A percentile compares a stretch with the other conserved stretches of the same genome.
phyloP scores from a whole-genome alignment of 1,139 yeast genomes.

The Geotrichum histeridarum region DNA sequence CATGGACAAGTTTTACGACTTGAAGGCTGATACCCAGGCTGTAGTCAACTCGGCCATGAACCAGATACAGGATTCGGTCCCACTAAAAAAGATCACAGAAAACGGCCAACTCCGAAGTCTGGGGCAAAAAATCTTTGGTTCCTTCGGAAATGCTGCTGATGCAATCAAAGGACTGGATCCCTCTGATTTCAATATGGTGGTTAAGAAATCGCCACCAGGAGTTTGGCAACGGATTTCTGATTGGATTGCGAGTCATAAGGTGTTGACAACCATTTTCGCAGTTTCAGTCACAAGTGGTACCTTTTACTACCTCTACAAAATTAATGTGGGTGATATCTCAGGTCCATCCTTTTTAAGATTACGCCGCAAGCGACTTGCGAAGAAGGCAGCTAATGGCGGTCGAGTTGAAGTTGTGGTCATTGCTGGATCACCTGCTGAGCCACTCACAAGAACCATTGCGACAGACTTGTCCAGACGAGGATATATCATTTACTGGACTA shows the following conservation, averaged over 20 bases:
- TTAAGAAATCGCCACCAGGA: neutral
- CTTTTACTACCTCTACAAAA: constrained; percentile 24
- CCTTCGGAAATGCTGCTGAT: constrained; percentile 10
- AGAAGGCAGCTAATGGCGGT: constrained; percentile 61
- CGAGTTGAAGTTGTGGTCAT: constrained; percentile 68
- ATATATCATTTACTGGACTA: constrained; percentile 71
- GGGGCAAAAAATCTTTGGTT: constrained; percentile 10
- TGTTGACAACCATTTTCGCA: constrained; percentile 26
- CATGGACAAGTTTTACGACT: constrained; percentile 23
- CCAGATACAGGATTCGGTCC: constrained; percentile 24
- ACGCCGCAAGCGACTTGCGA: constrained; percentile 48
- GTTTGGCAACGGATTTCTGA: constrained; percentile 15
- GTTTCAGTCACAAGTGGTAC: constrained; percentile 27
- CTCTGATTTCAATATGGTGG: neutral
- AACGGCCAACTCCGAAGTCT: constrained; percentile 14
- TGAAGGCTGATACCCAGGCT: constrained; percentile 26
- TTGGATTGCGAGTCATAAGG: constrained; percentile 31
- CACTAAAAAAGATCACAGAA: constrained; percentile 20
- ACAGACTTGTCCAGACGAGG: constrained; percentile 74
- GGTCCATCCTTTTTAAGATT: constrained; percentile 18
- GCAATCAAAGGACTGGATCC: constrained; percentile 7
- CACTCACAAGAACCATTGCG: constrained; percentile 63
- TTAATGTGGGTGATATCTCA: constrained; percentile 17
- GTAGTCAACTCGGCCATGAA: constrained; percentile 26
- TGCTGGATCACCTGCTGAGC: constrained; percentile 75